These are phyloP conservation scores for Coccomyxa subellipsoidea DNA, from an alignment of 163 green algal species.

Conservation along the genomic window DNA sequence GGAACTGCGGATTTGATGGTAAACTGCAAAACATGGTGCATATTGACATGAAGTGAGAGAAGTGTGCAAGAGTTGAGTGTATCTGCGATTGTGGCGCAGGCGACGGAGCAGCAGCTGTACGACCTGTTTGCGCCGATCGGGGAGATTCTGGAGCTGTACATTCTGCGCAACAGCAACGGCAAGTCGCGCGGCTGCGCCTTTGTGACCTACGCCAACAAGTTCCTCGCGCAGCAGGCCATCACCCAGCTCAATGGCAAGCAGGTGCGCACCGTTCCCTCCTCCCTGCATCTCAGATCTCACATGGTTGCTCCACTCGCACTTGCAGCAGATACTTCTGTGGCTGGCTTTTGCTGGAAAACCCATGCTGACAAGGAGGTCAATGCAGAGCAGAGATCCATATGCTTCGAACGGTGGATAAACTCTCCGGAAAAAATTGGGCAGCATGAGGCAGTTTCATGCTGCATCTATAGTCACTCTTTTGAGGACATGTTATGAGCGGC, in stretches of 20 bases:
- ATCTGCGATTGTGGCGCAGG: conserved; percentile 26
- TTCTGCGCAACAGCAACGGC: conserved; percentile 57
- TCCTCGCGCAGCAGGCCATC: conserved; percentile 50
- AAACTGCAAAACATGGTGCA: too few species aligned
- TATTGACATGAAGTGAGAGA: background rate
- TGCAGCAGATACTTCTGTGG: too few species aligned
- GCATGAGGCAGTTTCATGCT: too few species aligned
- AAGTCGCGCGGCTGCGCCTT: conserved; percentile 80
- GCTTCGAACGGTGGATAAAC: too few species aligned
- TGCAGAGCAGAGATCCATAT: too few species aligned
- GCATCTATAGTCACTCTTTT: too few species aligned
- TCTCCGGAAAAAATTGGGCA: too few species aligned
- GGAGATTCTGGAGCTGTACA: conserved; percentile 81
- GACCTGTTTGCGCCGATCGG: conserved; percentile 65
- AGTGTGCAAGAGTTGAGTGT: background rate
- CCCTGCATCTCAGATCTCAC: too few species aligned
- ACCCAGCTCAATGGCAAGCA: conserved; percentile 56
- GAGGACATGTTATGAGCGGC: conserved; percentile 8
- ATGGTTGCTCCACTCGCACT: too few species aligned
- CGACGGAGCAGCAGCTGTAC: conserved; percentile 73
- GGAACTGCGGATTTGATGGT: too few species aligned
- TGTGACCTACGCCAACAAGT: conserved; percentile 72
- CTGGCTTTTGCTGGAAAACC: too few species aligned
- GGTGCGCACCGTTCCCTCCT: background rate
- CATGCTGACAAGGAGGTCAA: too few species aligned